phyloP scores from a whole-genome alignment of 2,329 filamentous ascomycete species.

The Byssoonygena ceratinophila region DNA sequence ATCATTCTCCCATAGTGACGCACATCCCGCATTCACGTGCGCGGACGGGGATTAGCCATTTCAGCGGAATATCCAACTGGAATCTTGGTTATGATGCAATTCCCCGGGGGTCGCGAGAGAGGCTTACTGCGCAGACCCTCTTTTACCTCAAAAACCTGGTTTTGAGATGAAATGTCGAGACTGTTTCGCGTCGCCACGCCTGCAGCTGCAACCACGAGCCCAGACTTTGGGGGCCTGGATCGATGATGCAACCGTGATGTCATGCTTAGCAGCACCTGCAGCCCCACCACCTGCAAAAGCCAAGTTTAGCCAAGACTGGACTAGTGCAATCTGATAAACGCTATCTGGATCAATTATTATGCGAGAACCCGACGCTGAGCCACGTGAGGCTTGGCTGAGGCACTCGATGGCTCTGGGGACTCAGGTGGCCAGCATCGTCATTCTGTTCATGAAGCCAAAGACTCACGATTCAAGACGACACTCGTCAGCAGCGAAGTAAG shows the following conservation, averaged over 20 bases:
- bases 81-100: conserved; percentile 12
- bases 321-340: too few species aligned
- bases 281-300: too few species aligned
- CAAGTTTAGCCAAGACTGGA: too few species aligned
- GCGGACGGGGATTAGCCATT: background rate
- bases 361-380: too few species aligned
- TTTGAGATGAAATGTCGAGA: background rate
- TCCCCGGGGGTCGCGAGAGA: background rate
- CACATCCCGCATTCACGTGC: background rate
- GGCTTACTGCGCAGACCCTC: background rate
- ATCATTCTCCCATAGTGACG: background rate
- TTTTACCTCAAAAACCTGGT: background rate
- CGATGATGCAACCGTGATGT: conserved; percentile 1
- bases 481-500: background rate
- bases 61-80: conserved; percentile 3
- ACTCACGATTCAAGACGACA: background rate
- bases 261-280: too few species aligned
- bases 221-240: background rate
- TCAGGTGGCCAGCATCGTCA: background rate
- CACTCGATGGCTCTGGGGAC: too few species aligned
- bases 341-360: too few species aligned
- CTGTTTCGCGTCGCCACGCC: background rate
- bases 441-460: background rate
- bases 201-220: too few species aligned
- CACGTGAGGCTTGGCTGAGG: too few species aligned